Percentiles rank a stretch among this genome's conserved stretches.
These are phyloP conservation scores for Aspergillus brasiliensis DNA, from an alignment of 2,329 filamentous ascomycete genomes.

Conservation along the genomic window DNA sequence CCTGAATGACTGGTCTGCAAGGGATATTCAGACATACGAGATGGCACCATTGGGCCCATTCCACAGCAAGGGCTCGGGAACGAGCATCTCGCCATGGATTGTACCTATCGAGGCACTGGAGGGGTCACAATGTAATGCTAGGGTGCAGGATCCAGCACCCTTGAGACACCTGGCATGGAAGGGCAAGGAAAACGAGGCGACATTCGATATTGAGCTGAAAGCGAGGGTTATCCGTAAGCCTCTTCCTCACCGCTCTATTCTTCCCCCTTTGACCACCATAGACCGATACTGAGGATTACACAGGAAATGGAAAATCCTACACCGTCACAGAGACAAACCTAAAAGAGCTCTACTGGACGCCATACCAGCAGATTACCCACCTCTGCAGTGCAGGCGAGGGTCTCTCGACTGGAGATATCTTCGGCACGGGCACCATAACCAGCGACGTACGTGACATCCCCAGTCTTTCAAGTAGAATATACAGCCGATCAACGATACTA, in stretches of 20 bases:
- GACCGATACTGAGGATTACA: background rate
- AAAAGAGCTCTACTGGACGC: constrained; percentile 30
- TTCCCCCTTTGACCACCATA: background rate
- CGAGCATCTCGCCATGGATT: constrained; percentile 62
- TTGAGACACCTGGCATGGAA: constrained; percentile 15
- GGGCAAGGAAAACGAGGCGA: background rate
- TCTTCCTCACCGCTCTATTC: background rate
- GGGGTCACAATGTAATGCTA: background rate
- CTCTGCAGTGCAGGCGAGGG: constrained; percentile 26
- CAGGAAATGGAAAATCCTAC: constrained; percentile 28
- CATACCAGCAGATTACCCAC: constrained; percentile 27
- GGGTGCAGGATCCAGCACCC: constrained; percentile 4
- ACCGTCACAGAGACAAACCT: constrained; percentile 23
- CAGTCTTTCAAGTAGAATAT: background rate
- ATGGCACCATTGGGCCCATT: constrained; percentile 63
- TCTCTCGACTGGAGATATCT: constrained; percentile 25
- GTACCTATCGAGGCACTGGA: constrained; percentile 58
- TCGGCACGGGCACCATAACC: constrained; percentile 30
- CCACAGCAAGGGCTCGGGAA: constrained; percentile 62
- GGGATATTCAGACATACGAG: constrained; percentile 63
- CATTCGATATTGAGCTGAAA: constrained; percentile 15
- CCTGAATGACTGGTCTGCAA: constrained; percentile 62
- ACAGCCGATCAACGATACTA: too few species aligned
- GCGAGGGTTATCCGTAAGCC: constrained; percentile 12
- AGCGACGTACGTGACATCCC: constrained; percentile 12